Conservation (phyloP, 2,329 filamentous ascomycete species). For the Talaromyces sp. region DNA sequence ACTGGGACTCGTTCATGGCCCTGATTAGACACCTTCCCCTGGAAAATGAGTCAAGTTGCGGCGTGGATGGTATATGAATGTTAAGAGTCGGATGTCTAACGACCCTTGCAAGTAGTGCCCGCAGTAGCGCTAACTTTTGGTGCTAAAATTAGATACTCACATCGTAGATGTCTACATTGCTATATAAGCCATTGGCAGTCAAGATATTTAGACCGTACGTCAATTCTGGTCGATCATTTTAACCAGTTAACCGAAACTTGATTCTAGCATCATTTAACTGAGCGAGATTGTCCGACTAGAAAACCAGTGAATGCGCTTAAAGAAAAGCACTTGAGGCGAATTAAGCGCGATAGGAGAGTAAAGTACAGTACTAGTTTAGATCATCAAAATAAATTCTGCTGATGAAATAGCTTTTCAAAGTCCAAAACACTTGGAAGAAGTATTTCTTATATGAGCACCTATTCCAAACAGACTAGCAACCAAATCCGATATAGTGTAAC, state of each 20-base stretch:
- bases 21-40: too few relatives aligned
- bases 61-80: background rate
- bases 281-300: background rate
- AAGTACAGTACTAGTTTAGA: background rate
- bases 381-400: too few relatives aligned
- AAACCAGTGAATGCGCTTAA: background rate
- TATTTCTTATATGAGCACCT: too few relatives aligned
- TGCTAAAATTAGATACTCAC: background rate
- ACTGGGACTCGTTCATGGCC: background rate
- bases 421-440: too few relatives aligned
- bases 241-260: background rate
- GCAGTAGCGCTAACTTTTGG: background rate
- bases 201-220: background rate
- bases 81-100: background rate
- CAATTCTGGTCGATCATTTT: background rate
- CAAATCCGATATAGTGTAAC: conserved; percentile 4
- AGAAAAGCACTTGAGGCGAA: background rate
- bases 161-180: background rate
- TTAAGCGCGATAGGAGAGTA: too few relatives aligned
- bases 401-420: too few relatives aligned
- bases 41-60: background rate
- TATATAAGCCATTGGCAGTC: background rate
- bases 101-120: too few relatives aligned
- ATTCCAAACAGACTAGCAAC: too few relatives aligned
- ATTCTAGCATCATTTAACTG: background rate